Evolutionary conservation across 148 eudicot species (phyloP).

Genomic region (Cornus florida): DNA sequence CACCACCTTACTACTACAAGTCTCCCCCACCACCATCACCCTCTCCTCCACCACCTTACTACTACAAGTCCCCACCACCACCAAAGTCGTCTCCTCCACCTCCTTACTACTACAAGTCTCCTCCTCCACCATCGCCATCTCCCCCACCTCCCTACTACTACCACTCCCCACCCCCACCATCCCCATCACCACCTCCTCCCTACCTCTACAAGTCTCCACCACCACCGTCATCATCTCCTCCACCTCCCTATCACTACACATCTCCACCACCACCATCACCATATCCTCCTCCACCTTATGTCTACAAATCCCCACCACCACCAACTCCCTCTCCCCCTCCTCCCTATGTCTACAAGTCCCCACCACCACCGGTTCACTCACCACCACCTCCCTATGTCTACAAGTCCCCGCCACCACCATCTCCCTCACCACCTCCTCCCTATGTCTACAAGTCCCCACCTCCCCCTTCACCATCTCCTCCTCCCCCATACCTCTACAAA

Average conservation of each 20-base stretch:
- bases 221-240: no score
- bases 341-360: conserved; percentile 21
- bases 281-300: no score
- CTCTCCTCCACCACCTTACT: conserved; percentile 27
- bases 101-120: conserved; percentile 26
- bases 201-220: no score
- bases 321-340: conserved; percentile 25
- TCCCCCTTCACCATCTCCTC: conserved; percentile 26
- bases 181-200: no score
- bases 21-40: conserved; percentile 32
- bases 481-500: conserved; percentile 21
- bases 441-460: conserved; percentile 34
- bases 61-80: conserved; percentile 20
- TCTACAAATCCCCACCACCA: conserved; percentile 30
- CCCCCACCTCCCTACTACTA: conserved; percentile 25
- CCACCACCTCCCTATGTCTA: conserved; percentile 30
- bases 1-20: conserved; percentile 20
- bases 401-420: conserved; percentile 27
- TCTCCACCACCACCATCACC: conserved; percentile 32
- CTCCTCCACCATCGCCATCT: conserved; percentile 20
- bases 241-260: neutral
- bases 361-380: conserved; percentile 38
- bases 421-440: conserved; percentile 21
- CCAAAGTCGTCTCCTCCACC: conserved; percentile 16
- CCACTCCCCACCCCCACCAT: conserved; percentile 44